Conservation (phyloP, 306 rosid species). For the Biancaea sappan region DNA sequence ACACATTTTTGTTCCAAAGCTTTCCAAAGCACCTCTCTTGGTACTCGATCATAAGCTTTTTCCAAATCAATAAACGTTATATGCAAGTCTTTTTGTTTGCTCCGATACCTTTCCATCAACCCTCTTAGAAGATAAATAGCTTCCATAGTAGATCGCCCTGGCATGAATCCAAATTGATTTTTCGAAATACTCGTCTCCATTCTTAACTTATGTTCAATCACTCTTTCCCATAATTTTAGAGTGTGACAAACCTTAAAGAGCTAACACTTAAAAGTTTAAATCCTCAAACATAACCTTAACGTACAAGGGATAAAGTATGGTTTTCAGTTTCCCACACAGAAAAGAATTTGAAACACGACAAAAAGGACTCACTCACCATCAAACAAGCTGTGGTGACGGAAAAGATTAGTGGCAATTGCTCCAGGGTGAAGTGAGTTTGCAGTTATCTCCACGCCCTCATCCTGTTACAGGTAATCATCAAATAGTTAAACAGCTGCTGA, state of each 20-base stretch:
- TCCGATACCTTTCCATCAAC: too few species aligned
- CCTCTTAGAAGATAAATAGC: too few species aligned
- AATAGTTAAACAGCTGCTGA: constrained; percentile 9
- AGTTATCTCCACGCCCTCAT: constrained; percentile 50
- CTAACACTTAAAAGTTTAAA: neutral
- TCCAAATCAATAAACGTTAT: too few species aligned
- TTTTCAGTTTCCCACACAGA: neutral
- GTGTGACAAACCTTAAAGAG: neutral
- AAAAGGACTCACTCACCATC: constrained; percentile 44
- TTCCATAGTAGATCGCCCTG: too few species aligned
- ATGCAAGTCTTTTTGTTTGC: too few species aligned
- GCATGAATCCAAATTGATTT: too few species aligned
- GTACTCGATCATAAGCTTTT: too few species aligned
- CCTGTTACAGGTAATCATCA: constrained; percentile 37
- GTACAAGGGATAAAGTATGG: neutral
- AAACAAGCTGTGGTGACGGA: constrained; percentile 43
- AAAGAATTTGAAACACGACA: neutral
- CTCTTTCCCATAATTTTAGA: too few species aligned
- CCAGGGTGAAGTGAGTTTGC: constrained; percentile 69
- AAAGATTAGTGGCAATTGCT: constrained; percentile 52
- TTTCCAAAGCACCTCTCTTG: too few species aligned
- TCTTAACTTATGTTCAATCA: too few species aligned
- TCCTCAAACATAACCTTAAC: neutral
- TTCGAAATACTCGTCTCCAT: too few species aligned
- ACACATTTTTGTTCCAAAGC: too few species aligned